Base-by-base conservation (phyloP, 169 alveolate genomes). In the Theileria parva region DNA sequence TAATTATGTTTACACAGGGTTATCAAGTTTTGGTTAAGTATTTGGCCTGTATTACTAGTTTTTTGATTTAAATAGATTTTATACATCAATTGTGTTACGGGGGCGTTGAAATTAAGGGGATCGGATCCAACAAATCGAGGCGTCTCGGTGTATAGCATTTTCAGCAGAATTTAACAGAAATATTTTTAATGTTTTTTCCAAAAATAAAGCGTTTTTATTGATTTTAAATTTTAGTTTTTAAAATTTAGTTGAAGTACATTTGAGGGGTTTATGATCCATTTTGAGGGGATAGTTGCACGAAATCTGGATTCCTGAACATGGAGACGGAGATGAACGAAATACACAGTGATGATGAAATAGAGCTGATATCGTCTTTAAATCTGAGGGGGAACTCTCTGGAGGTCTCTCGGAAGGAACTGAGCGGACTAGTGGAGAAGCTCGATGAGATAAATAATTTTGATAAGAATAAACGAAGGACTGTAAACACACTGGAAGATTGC, bases 311-410 rank as follows among this genome's bases (percentile, higher is more conserved):
- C 27, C 34, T 19, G 11, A 25, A 21, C 27, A 6, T 57, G 11
- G 32, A 57, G 32, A 25, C 27, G 5, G 66, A 6, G 32, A 57
- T 57, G 66, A 25, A 19, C 34, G 66, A 25, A 21, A 57, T 57
- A 21, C 11, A 17, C 34, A 57, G 66, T n/a, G 32, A 25, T n/a
- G 66, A 19, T 25, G 66, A 57, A 57, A 25, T 57, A 3, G 66
- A 57, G n/a, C 66, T 57, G 66, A 21, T 17, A 17, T 57, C 66
- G 66, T 57, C 66, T 57, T 21, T 57, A n/a, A 25, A 57, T 19
- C 66, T 17, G 37, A 17, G 12, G 28, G 30, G 32, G 27, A 8
- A 9, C n/a, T 57, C 66, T 8, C 3, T 57, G 66, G 66, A 17
- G 15, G 32, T 57, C 37, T 57, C 66, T n/a, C 13, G 28, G 7